Conservation (phyloP, 306 rosid genomes). For the Urtica urens region DNA sequence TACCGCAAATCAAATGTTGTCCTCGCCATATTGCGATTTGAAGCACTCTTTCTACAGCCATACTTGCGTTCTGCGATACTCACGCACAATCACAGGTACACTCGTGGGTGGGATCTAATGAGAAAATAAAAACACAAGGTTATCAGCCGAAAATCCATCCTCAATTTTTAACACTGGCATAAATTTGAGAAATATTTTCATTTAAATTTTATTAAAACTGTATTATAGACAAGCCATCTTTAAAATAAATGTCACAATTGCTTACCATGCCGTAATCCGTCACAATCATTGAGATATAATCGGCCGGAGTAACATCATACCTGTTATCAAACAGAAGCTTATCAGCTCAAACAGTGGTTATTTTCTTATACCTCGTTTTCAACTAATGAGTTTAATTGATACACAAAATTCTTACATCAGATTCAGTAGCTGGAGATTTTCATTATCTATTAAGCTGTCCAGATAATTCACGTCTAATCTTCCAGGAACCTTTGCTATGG, state of each 20-base stretch:
- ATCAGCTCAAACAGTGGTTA: not conserved
- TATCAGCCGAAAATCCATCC: not conserved
- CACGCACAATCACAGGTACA: constrained; percentile 74
- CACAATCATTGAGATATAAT: constrained; percentile 66
- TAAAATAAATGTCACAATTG: not conserved
- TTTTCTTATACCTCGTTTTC: not conserved
- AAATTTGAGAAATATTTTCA: not conserved
- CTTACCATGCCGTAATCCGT: constrained; percentile 94
- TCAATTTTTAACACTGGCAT: not conserved
- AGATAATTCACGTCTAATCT: constrained; percentile 50
- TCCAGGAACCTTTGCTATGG: constrained; percentile 55
- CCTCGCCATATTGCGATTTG: not conserved
- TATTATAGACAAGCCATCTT: not conserved
- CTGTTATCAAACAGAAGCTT: constrained; percentile 21
- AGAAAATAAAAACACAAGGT: not conserved
- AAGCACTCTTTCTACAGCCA: constrained; percentile 19
- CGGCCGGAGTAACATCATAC: constrained; percentile 81
- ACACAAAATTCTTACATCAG: constrained; percentile 44
- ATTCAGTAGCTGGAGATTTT: constrained; percentile 62
- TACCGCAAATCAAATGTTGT: not conserved
- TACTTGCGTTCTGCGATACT: constrained; percentile 51
- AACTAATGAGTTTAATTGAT: too few relatives aligned
- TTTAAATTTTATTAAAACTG: not conserved
- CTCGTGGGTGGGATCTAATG: constrained; percentile 79
- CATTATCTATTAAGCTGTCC: constrained; percentile 34